phyloP scores from a whole-genome alignment of 2,329 filamentous ascomycete species.

The Rhinocladiella similis region DNA sequence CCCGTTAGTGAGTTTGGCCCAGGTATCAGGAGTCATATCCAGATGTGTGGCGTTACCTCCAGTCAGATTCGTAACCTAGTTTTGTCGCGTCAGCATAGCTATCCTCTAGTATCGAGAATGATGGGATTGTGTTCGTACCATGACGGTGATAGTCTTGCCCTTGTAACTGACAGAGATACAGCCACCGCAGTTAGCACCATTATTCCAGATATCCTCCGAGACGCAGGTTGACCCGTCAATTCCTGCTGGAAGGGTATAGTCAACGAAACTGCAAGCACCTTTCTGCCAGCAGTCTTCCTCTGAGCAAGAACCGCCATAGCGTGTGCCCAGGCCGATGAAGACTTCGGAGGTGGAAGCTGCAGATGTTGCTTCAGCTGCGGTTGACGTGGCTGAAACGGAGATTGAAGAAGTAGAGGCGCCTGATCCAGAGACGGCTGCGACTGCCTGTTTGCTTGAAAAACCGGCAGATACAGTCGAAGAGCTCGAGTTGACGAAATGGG shows the following conservation, averaged over 20 bases:
- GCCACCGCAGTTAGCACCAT: conserved; percentile 4
- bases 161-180: conserved; percentile 5
- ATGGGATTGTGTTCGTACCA: not conserved
- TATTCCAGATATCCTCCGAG: conserved; percentile 5
- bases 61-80: conserved; percentile 3
- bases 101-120: not conserved
- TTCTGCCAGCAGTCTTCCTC: conserved; percentile 6
- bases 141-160: conserved; percentile 7
- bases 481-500: not conserved
- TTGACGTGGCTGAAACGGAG: not conserved
- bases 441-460: too few species aligned
- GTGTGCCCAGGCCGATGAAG: conserved; percentile 1
- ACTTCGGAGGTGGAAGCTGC: not conserved
- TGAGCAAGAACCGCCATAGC: conserved; percentile 4
- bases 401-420: too few species aligned
- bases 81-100: not conserved
- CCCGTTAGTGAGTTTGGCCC: not conserved
- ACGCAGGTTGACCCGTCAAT: conserved; percentile 6
- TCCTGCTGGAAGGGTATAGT: conserved; percentile 1
- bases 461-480: not conserved
- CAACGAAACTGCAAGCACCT: conserved; percentile 1
- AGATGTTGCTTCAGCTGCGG: not conserved
- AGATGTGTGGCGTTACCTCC: conserved; percentile 3
- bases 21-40: conserved; percentile 5
- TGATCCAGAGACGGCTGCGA: too few species aligned